These are phyloP conservation scores for Phytophthora crassamura DNA, from an alignment of 352 stramenopile species.

Conservation along the genomic window DNA sequence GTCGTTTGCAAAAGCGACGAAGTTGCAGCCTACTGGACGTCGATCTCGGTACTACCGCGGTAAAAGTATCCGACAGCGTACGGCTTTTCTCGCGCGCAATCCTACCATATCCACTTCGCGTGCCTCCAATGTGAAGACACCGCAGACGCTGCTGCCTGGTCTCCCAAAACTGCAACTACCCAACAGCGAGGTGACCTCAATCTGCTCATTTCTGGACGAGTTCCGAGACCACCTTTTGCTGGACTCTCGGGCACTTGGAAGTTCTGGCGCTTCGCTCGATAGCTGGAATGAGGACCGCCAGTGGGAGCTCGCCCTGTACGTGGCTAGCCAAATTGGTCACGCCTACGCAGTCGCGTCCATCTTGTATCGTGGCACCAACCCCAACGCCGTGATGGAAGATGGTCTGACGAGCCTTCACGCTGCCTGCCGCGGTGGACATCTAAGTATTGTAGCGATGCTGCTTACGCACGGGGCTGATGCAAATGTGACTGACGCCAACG, in stretches of 20 bases:
- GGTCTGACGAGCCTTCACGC: constrained; percentile 54
- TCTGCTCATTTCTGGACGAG: constrained; percentile 52
- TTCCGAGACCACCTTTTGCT: constrained; percentile 55
- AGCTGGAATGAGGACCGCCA: constrained; percentile 40
- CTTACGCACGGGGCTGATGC: constrained; percentile 52
- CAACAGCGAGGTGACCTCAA: constrained; percentile 39
- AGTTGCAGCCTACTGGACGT: constrained; percentile 5
- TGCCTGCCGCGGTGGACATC: constrained; percentile 52
- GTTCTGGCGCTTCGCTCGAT: constrained; percentile 15
- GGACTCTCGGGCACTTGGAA: constrained; percentile 37
- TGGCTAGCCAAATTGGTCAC: constrained; percentile 59
- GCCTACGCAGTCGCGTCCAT: constrained; percentile 52
- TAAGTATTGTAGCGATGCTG: constrained; percentile 52
- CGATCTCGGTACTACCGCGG: constrained; percentile 31
- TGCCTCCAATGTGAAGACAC: constrained; percentile 12
- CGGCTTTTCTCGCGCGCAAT: constrained; percentile 29
- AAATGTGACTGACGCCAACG: constrained; percentile 43
- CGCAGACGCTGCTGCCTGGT: constrained; percentile 33
- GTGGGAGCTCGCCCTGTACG: constrained; percentile 62
- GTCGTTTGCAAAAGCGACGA: not conserved
- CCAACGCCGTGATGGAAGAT: constrained; percentile 48
- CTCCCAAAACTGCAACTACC: constrained; percentile 52
- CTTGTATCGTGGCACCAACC: constrained; percentile 48
- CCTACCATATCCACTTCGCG: constrained; percentile 19
- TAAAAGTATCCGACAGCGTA: constrained; percentile 24